Conservation (phyloP, 2,329 filamentous ascomycete species). For the Hymenoscyphus repandus region DNA sequence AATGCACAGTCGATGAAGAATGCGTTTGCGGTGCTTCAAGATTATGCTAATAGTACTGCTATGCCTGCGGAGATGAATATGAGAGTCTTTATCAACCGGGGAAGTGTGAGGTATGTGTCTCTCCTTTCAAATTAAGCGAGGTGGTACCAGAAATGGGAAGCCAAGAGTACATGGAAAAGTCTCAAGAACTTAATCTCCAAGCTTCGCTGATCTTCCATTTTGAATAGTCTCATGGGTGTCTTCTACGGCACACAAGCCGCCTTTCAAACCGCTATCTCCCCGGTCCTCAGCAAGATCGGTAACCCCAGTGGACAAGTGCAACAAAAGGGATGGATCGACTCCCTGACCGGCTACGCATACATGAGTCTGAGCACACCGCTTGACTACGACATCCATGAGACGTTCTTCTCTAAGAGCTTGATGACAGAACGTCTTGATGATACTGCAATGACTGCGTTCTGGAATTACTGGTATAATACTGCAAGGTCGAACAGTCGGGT, state of each 20-base stretch:
- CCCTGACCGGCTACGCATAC: constrained; percentile 15
- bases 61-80: constrained; percentile 17
- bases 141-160: too few relatives aligned
- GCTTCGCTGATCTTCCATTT: background rate
- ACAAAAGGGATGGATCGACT: constrained; percentile 12
- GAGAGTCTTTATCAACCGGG: constrained; percentile 10
- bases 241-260: constrained; percentile 14
- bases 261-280: constrained; percentile 11
- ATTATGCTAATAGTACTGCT: constrained; percentile 14
- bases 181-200: too few relatives aligned
- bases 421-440: constrained; percentile 13
- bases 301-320: constrained; percentile 3
- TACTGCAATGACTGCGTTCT: constrained; percentile 10
- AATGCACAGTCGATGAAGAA: constrained; percentile 4
- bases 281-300: constrained; percentile 8
- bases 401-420: constrained; percentile 19
- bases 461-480: constrained; percentile 12
- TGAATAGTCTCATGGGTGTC: constrained; percentile 7
- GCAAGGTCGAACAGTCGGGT: constrained; percentile 1
- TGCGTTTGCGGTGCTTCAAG: constrained; percentile 8
- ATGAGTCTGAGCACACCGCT: constrained; percentile 8
- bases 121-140: background rate
- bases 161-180: too few relatives aligned
- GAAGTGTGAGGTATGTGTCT: background rate
- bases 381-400: constrained; percentile 19